A percentile compares a stretch with the other conserved stretches of the same genome.
phyloP scores from a whole-genome alignment of 768 basidiomycete species.

The Amanita fuliginea region DNA sequence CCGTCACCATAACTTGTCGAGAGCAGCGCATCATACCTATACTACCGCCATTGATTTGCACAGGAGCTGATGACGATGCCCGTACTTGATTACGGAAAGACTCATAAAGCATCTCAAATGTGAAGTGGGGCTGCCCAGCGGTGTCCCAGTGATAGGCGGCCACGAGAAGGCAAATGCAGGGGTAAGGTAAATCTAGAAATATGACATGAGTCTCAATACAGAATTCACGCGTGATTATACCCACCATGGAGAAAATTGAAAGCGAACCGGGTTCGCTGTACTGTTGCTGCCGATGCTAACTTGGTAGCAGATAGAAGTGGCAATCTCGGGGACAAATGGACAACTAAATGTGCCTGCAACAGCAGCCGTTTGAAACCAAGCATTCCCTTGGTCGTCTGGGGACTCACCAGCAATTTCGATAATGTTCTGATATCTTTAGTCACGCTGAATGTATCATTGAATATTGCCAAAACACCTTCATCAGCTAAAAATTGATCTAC shows the following conservation, averaged over 20 bases:
- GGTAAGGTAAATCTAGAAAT: slow-evolving; percentile 58
- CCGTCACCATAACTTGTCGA: slow-evolving; percentile 53
- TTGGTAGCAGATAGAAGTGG: slow-evolving; percentile 42
- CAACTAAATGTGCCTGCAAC: slow-evolving; percentile 33
- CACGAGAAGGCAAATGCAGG: slow-evolving; percentile 72
- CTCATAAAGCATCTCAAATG: slow-evolving; percentile 86
- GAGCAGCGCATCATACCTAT: slow-evolving; percentile 67
- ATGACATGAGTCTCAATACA: background rate
- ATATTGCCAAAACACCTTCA: slow-evolving; percentile 25
- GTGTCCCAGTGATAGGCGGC: slow-evolving; percentile 71
- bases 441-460: slow-evolving; percentile 53
- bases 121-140: slow-evolving; percentile 70
- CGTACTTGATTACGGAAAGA: slow-evolving; percentile 68
- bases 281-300: slow-evolving; percentile 29
- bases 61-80: slow-evolving; percentile 60
- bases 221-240: slow-evolving; percentile 10
- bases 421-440: slow-evolving; percentile 51
- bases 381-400: background rate
- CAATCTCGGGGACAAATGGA: slow-evolving; percentile 33
- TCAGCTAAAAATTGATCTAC: slow-evolving; percentile 51
- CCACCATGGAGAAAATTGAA: slow-evolving; percentile 44
- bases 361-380: background rate
- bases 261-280: slow-evolving; percentile 48
- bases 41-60: slow-evolving; percentile 61
- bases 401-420: slow-evolving; percentile 47